Evolutionary conservation across 371 early-diverging fungal genomes (phyloP).

Genomic region (Mortierella sp.): DNA sequence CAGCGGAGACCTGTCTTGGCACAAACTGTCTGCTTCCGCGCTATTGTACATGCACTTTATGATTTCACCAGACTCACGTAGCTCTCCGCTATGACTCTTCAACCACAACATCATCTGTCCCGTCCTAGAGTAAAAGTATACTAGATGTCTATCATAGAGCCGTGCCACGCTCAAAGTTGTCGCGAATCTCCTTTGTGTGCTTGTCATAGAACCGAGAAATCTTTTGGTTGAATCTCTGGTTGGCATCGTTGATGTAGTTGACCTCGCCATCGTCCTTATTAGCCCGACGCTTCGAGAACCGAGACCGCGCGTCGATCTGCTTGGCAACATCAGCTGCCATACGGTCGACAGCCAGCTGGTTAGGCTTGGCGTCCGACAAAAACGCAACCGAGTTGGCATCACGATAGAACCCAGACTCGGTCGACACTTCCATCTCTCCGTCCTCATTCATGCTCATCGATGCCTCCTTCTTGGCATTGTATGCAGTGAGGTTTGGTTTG

Average conservation of each 20-base stretch:
- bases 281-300: slow-evolving; percentile 77
- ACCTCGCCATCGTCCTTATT: slow-evolving; percentile 86
- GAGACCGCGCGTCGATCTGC: slow-evolving; percentile 78
- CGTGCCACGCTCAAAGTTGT: slow-evolving; percentile 89
- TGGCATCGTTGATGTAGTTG: slow-evolving; percentile 96
- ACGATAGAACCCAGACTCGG: slow-evolving; percentile 64
- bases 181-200: slow-evolving; percentile 93
- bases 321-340: slow-evolving; percentile 80
- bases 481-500: slow-evolving; percentile 84
- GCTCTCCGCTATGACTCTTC: too few species aligned
- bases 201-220: slow-evolving; percentile 93
- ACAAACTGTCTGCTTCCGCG: too few species aligned
- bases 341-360: slow-evolving; percentile 74
- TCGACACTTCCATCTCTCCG: slow-evolving; percentile 41
- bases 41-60: too few species aligned
- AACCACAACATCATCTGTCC: too few species aligned
- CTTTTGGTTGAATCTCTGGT: slow-evolving; percentile 95
- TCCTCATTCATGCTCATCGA: slow-evolving; percentile 41
- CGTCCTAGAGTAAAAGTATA: not conserved
- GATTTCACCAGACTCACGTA: too few species aligned
- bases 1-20: too few species aligned
- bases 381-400: slow-evolving; percentile 80
- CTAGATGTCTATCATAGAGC: slow-evolving; percentile 70
- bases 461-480: slow-evolving; percentile 73
- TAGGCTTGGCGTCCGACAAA: slow-evolving; percentile 68